Percentiles rank a stretch among this genome's conserved stretches.
These are phyloP conservation scores for Amborella trichopoda DNA, from an alignment of 164 flowering plant species.

Conservation along the genomic window DNA sequence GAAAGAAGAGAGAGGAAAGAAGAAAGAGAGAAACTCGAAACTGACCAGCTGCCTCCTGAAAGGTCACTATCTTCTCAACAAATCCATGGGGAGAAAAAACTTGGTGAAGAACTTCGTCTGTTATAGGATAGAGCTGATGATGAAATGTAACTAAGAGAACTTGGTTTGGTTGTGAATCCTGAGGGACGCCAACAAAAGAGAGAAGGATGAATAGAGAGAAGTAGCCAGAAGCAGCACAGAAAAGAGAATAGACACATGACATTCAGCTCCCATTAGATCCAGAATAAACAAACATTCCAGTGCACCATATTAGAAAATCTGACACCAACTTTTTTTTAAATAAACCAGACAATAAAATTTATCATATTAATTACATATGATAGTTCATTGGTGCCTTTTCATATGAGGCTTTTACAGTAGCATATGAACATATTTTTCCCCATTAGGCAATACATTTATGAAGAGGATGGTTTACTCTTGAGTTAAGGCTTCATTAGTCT, in stretches of 20 bases:
- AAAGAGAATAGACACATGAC: neutral
- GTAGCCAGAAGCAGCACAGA: constrained; percentile 16
- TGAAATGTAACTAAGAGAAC: constrained; percentile 93
- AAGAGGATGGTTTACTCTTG: no score
- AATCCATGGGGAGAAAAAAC: constrained; percentile 98
- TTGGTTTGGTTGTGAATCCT: constrained; percentile 91
- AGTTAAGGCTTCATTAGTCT: no score
- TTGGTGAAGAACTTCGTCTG: constrained; percentile 99
- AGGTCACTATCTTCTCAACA: constrained; percentile 99
- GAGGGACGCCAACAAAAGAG: constrained; percentile 49
- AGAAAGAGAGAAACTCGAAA: constrained; percentile 43
- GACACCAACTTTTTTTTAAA: no score
- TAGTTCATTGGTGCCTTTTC: no score
- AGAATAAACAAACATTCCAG: neutral
- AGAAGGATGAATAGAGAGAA: constrained; percentile 56
- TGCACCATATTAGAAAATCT: no score
- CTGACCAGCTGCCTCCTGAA: constrained; percentile 99
- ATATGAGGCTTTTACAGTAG: no score
- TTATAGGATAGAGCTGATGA: constrained; percentile 96
- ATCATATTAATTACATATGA: no score
- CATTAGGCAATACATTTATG: no score
- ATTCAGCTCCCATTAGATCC: neutral
- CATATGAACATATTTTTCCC: no score
- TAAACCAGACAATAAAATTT: no score
- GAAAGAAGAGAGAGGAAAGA: constrained; percentile 5